Percentiles rank a stretch among this genome's conserved stretches.
Conservation (phyloP, 2,329 filamentous ascomycete species). For the Myriangium duriaei region DNA sequence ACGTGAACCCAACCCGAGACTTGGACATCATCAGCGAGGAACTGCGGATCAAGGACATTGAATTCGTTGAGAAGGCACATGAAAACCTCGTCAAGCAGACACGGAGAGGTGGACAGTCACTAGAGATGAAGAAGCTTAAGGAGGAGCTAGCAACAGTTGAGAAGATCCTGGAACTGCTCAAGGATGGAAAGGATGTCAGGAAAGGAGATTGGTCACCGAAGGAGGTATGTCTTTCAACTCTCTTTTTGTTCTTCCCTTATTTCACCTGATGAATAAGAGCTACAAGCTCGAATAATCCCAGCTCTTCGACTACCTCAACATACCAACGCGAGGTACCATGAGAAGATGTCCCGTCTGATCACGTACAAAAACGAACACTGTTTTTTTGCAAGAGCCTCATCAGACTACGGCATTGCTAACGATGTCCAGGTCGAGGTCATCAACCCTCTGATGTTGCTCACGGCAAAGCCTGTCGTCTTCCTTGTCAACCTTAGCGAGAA, state of each 20-base stretch:
- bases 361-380: neutral
- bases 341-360: slow-evolving; percentile 57
- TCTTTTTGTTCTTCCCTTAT: slow-evolving; percentile 18
- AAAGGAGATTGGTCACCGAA: slow-evolving; percentile 83
- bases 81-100: slow-evolving; percentile 92
- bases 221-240: slow-evolving; percentile 58
- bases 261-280: slow-evolving; percentile 96
- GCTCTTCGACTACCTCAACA: slow-evolving; percentile 91
- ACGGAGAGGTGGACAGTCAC: slow-evolving; percentile 78
- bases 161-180: slow-evolving; percentile 71
- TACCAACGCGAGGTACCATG: slow-evolving; percentile 67
- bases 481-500: slow-evolving; percentile 94
- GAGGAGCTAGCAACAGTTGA: slow-evolving; percentile 90
- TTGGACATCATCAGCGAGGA: slow-evolving; percentile 95
- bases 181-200: slow-evolving; percentile 84
- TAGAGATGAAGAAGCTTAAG: slow-evolving; percentile 96
- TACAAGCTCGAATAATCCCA: slow-evolving; percentile 84
- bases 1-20: slow-evolving; percentile 90
- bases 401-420: slow-evolving; percentile 6
- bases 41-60: slow-evolving; percentile 93
- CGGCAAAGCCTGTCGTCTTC: slow-evolving; percentile 94
- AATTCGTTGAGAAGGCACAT: slow-evolving; percentile 92
- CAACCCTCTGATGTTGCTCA: slow-evolving; percentile 89
- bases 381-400: neutral
- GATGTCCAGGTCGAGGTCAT: slow-evolving; percentile 75